Conservation (phyloP, 495 filamentous ascomycete species). For the Staphylotrichum longicolle region DNA sequence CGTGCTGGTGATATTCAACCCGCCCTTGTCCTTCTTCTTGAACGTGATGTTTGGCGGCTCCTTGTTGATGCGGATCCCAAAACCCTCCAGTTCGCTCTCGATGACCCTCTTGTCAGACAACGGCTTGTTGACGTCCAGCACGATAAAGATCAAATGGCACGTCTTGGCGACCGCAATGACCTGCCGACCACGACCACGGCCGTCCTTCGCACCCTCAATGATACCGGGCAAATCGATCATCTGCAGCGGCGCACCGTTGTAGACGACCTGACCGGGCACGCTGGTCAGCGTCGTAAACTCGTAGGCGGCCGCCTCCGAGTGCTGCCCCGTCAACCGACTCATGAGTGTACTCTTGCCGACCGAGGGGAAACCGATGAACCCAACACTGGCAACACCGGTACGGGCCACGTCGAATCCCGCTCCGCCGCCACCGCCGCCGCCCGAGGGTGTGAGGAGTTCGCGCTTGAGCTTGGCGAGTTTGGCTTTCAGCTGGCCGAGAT, state of each 20-base stretch:
- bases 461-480: conserved; percentile 97
- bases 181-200: conserved; percentile 95
- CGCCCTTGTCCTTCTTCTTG: conserved; percentile 99
- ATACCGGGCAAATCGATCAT: conserved; percentile 99
- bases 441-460: conserved; percentile 84
- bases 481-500: conserved; percentile 88
- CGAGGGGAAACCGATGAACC: conserved; percentile 85
- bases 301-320: conserved; percentile 95
- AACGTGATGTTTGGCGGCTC: conserved; percentile 94
- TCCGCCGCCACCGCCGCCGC: conserved; percentile 79
- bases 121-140: conserved; percentile 97
- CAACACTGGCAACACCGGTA: conserved; percentile 94
- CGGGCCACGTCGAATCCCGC: conserved; percentile 97
- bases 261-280: conserved; percentile 92
- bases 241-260: conserved; percentile 95
- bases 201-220: conserved; percentile 97
- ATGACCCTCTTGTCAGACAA: conserved; percentile 96
- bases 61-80: conserved; percentile 98
- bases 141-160: conserved; percentile 98
- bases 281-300: conserved; percentile 98
- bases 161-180: conserved; percentile 99
- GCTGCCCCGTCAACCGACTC: conserved; percentile 89
- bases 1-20: conserved; percentile 89
- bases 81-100: conserved; percentile 94
- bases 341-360: conserved; percentile 98